phyloP scores from a whole-genome alignment of 768 basidiomycete genomes.

The Amanita fuliginea region DNA sequence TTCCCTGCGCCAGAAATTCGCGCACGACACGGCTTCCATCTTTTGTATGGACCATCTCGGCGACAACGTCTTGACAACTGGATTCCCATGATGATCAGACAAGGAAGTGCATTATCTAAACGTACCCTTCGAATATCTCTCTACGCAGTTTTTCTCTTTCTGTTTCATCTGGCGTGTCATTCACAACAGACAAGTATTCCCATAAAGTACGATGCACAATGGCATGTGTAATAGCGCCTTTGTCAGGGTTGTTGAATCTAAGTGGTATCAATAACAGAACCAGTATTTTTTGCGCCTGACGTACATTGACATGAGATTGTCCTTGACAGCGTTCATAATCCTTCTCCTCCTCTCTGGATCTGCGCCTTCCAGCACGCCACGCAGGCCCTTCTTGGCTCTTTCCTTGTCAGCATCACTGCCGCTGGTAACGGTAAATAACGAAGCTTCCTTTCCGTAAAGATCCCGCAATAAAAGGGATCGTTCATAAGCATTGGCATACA shows the following conservation, averaged over 20 bases:
- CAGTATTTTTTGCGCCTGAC: constrained; percentile 11
- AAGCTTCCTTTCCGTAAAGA: constrained; percentile 85
- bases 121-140: constrained; percentile 75
- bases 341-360: constrained; percentile 58
- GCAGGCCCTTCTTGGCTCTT: constrained; percentile 52
- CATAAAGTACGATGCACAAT: constrained; percentile 81
- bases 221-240: constrained; percentile 77
- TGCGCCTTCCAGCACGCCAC: constrained; percentile 52
- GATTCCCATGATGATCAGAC: neutral
- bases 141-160: constrained; percentile 66
- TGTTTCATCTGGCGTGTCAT: constrained; percentile 41
- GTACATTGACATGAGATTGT: constrained; percentile 67
- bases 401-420: constrained; percentile 57
- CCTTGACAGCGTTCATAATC: constrained; percentile 58
- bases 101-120: neutral
- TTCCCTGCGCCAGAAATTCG: constrained; percentile 73
- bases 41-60: constrained; percentile 91
- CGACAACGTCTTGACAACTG: constrained; percentile 75
- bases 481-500: constrained; percentile 80
- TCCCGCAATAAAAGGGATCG: constrained; percentile 71
- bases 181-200: constrained; percentile 70
- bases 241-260: constrained; percentile 89
- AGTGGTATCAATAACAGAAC: neutral
- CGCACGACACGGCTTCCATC: constrained; percentile 83
- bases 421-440: constrained; percentile 44